phyloP scores from a whole-genome alignment of 2,329 filamentous ascomycete species.

The Hypoxylon sp. region DNA sequence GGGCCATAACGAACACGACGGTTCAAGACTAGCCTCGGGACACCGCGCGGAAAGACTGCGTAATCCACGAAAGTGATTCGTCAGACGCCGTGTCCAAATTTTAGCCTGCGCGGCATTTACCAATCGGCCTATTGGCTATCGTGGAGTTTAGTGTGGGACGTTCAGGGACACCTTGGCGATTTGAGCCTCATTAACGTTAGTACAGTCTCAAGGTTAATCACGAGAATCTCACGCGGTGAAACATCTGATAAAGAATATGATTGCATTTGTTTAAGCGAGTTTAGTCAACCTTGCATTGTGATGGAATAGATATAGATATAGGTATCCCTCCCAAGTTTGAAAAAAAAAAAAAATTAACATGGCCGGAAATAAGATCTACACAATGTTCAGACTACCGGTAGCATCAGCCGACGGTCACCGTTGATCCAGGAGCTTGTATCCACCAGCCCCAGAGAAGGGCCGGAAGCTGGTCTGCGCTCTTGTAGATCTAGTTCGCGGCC shows the following conservation, averaged over 20 bases:
- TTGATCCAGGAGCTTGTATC: conserved; percentile 18
- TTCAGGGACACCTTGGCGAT: conserved; percentile 15
- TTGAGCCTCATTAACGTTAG: conserved; percentile 32
- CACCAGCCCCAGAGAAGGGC: conserved; percentile 33
- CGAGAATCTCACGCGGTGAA: conserved; percentile 14
- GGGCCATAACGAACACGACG: conserved; percentile 16
- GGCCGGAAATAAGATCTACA: conserved; percentile 8
- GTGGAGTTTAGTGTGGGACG: conserved; percentile 21
- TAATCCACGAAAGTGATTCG: conserved; percentile 4
- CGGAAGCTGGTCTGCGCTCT: conserved; percentile 10
- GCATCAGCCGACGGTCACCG: conserved; percentile 18
- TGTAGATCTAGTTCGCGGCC: conserved; percentile 19
- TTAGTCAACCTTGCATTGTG: neutral
- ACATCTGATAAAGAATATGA: neutral
- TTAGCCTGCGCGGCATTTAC: conserved; percentile 29
- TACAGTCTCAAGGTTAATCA: conserved; percentile 3
- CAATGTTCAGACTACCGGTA: conserved; percentile 8
- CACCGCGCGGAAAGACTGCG: conserved; percentile 13
- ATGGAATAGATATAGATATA: neutral
- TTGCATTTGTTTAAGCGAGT: conserved; percentile 4
- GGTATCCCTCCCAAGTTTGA: neutral
- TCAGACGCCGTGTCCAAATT: neutral
- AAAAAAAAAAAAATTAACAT: neutral
- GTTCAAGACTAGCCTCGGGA: conserved; percentile 16
- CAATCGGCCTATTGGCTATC: conserved; percentile 19